Conservation (phyloP, 2,329 filamentous ascomycete species). For the Allantophomopsis cytisporea region DNA sequence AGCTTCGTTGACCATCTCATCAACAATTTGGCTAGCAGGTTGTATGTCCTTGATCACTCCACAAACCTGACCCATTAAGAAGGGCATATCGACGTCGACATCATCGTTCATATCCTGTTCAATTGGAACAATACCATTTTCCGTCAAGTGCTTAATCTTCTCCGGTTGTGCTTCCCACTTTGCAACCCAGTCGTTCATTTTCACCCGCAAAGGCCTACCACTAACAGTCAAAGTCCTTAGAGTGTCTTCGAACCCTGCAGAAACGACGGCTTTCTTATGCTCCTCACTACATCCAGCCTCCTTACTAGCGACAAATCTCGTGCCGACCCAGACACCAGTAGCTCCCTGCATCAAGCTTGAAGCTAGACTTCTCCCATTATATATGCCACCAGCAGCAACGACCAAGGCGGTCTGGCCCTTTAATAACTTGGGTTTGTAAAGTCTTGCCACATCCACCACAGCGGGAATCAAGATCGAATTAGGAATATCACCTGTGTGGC, state of each 20-base stretch:
- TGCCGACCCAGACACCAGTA: conserved; percentile 85
- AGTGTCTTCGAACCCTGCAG: conserved; percentile 68
- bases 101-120: conserved; percentile 73
- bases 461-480: conserved; percentile 78
- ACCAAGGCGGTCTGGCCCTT: conserved; percentile 63
- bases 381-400: conserved; percentile 79
- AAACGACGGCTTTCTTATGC: conserved; percentile 77
- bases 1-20: conserved; percentile 76
- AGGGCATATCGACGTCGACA: conserved; percentile 72
- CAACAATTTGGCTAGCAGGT: conserved; percentile 74
- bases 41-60: conserved; percentile 65
- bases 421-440: conserved; percentile 55
- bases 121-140: conserved; percentile 66
- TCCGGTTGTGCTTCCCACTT: conserved; percentile 67
- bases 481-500: conserved; percentile 80
- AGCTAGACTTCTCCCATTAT: conserved; percentile 69
- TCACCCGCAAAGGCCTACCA: conserved; percentile 68
- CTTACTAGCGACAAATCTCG: conserved; percentile 70
- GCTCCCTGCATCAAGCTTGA: conserved; percentile 80
- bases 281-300: conserved; percentile 71
- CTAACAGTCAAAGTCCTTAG: conserved; percentile 70
- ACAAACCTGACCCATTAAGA: conserved; percentile 89
- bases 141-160: conserved; percentile 63
- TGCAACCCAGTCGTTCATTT: conserved; percentile 71
- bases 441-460: conserved; percentile 65